Evolutionary conservation across 176 grass and related monocot genomes (phyloP).

Genomic region (Oropetium thomaeum): DNA sequence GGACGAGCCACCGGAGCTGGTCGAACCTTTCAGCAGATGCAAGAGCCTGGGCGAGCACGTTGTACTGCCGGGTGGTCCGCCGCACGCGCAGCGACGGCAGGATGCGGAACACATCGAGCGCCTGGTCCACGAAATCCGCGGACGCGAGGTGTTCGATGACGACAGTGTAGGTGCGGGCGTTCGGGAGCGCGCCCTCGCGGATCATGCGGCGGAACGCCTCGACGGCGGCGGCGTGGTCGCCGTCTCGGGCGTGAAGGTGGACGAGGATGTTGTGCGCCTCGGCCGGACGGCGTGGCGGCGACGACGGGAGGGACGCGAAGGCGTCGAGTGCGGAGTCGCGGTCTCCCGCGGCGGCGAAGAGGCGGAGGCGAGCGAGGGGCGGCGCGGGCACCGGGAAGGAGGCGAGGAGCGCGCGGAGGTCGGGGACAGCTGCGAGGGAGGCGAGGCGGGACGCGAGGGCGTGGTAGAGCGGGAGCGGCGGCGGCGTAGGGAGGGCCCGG

Average conservation of each 20-base stretch:
- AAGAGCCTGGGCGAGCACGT: slow-evolving; percentile 63
- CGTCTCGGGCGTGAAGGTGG: slow-evolving; percentile 34
- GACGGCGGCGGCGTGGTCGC: slow-evolving; percentile 43
- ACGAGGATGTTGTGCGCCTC: slow-evolving; percentile 68
- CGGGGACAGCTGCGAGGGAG: slow-evolving; percentile 23
- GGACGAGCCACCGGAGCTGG: slow-evolving; percentile 50
- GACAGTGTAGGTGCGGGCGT: slow-evolving; percentile 29
- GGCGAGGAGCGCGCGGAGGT: slow-evolving; percentile 40
- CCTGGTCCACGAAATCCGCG: slow-evolving; percentile 50
- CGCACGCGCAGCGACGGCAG: slow-evolving; percentile 61
- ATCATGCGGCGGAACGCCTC: slow-evolving; percentile 63
- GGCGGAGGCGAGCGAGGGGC: slow-evolving; percentile 48
- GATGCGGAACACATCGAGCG: slow-evolving; percentile 60
- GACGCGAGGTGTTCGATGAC: slow-evolving; percentile 57
- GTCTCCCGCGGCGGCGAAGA: slow-evolving; percentile 51
- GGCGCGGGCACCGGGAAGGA: slow-evolving; percentile 47
- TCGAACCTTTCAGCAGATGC: slow-evolving; percentile 41
- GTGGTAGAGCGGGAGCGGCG: slow-evolving; percentile 39
- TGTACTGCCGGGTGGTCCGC: slow-evolving; percentile 67
- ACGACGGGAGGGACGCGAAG: slow-evolving; percentile 42
- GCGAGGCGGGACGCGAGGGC: slow-evolving; percentile 48
- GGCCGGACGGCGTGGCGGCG: slow-evolving; percentile 21
- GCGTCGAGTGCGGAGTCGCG: slow-evolving; percentile 28
- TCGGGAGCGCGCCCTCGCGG: slow-evolving; percentile 45
- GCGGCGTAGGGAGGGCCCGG: slow-evolving; percentile 25